These are phyloP conservation scores for Rhizophora mangle DNA, from an alignment of 345 rosid genomes.

Conservation along the genomic window DNA sequence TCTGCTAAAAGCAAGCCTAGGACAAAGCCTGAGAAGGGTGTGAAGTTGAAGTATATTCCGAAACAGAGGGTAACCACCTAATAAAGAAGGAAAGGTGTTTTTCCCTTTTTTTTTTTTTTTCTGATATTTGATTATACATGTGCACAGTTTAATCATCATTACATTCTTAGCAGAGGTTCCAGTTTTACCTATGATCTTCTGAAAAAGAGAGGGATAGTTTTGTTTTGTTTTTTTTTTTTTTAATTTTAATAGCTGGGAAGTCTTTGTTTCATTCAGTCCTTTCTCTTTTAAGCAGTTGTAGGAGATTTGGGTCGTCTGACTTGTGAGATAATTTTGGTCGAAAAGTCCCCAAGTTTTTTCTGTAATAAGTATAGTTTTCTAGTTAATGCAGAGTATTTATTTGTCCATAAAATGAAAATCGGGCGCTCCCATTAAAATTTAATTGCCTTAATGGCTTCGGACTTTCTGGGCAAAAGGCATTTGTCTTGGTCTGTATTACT, in stretches of 20 bases:
- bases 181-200: constrained; percentile 63
- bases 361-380: constrained; percentile 40
- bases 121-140: constrained; percentile 10
- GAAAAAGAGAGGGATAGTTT: constrained; percentile 29
- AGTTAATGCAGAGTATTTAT: constrained; percentile 11
- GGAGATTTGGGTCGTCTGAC: constrained; percentile 10
- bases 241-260: no score
- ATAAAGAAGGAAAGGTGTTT: constrained; percentile 11
- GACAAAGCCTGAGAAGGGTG: constrained; percentile 54
- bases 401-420: no score
- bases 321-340: constrained; percentile 18
- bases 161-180: constrained; percentile 63
- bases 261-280: constrained; percentile 1
- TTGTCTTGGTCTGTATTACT: no score
- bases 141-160: constrained; percentile 41
- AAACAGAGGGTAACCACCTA: constrained; percentile 47
- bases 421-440: no score
- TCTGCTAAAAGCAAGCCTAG: constrained; percentile 39
- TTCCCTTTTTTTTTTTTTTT: constrained; percentile 17
- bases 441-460: no score
- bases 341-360: constrained; percentile 22
- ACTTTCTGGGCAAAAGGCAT: no score
- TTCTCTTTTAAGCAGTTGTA: constrained; percentile 10
- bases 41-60: constrained; percentile 72
- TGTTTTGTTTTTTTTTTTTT: constrained; percentile 7